Percentiles rank a stretch among this genome's conserved stretches.
Conservation (phyloP, 441 rosid genomes). For the Euphorbia schlechtendalii region DNA sequence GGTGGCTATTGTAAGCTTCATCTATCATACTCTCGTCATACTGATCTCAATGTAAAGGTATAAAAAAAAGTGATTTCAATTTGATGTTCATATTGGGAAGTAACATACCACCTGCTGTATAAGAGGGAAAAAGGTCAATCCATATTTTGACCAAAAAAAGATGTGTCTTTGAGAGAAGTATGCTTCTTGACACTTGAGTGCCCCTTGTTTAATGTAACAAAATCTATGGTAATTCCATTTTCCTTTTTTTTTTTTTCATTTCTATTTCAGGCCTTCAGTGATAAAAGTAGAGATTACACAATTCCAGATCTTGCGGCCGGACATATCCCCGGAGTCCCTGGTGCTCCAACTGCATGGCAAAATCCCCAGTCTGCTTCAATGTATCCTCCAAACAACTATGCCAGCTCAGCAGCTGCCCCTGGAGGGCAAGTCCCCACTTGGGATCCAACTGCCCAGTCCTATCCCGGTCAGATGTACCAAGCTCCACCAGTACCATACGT, state of each 20-base stretch:
- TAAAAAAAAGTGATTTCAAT: slow-evolving; percentile 51
- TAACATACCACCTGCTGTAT: slow-evolving; percentile 27
- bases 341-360: slow-evolving; percentile 56
- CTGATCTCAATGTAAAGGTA: slow-evolving; percentile 99
- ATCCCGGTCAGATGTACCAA: slow-evolving; percentile 33
- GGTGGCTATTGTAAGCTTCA: slow-evolving; percentile 99
- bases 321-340: slow-evolving; percentile 23
- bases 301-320: slow-evolving; percentile 56
- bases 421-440: slow-evolving; percentile 40
- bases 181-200: slow-evolving; percentile 43
- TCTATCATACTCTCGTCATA: slow-evolving; percentile 99
- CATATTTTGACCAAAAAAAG: slow-evolving; percentile 34
- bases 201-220: slow-evolving; percentile 7
- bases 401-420: slow-evolving; percentile 37
- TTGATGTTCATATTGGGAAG: slow-evolving; percentile 36
- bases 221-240: neutral
- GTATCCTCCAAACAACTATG: slow-evolving; percentile 37
- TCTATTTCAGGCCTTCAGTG: slow-evolving; percentile 67
- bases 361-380: slow-evolving; percentile 43
- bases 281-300: slow-evolving; percentile 92
- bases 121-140: slow-evolving; percentile 36
- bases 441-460: slow-evolving; percentile 40
- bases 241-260: neutral
- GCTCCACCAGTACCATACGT: slow-evolving; percentile 31
- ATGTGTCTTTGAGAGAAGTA: slow-evolving; percentile 36